phyloP scores from a whole-genome alignment of 1,284 basidiomycete species.

The Tilletiaria anomala region DNA sequence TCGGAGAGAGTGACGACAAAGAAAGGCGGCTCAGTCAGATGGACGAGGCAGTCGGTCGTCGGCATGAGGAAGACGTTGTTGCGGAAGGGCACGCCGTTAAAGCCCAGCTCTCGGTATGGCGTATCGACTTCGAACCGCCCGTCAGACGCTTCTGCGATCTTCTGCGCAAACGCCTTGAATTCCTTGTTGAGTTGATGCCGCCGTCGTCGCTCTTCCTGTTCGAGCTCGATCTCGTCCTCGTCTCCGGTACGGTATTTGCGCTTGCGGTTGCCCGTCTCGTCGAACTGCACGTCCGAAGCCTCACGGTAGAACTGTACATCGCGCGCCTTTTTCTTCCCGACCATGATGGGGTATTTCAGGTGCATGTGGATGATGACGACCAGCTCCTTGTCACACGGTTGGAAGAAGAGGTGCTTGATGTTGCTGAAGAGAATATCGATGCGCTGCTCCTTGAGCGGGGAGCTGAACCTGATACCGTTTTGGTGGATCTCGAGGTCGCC shows the following conservation, averaged over 20 bases:
- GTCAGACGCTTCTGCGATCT: constrained; percentile 65
- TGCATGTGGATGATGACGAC: constrained; percentile 89
- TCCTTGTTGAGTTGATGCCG: constrained; percentile 82
- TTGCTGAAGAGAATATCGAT: constrained; percentile 69
- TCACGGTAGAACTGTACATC: constrained; percentile 98
- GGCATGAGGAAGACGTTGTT: constrained; percentile 88
- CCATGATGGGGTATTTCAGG: constrained; percentile 89
- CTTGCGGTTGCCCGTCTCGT: constrained; percentile 97
- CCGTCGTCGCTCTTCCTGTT: constrained; percentile 86
- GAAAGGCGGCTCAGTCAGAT: constrained; percentile 90
- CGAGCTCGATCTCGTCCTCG: constrained; percentile 97
- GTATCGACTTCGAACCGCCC: constrained; percentile 85
- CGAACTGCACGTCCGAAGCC: constrained; percentile 92
- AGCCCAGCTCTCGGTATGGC: constrained; percentile 92
- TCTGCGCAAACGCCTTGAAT: constrained; percentile 85
- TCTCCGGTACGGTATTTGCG: constrained; percentile 93
- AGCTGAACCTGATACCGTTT: constrained; percentile 87
- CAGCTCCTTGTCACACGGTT: constrained; percentile 92
- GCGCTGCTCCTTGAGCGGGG: constrained; percentile 45
- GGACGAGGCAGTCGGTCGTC: constrained; percentile 90
- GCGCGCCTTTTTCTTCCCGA: constrained; percentile 96
- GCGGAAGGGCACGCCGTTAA: constrained; percentile 91
- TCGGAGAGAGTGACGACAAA: constrained; percentile 85
- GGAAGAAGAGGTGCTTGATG: constrained; percentile 97
- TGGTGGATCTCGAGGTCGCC: constrained; percentile 96